phyloP scores from a whole-genome alignment of 1,284 basidiomycete species.

The Laetiporus sulphureus region DNA sequence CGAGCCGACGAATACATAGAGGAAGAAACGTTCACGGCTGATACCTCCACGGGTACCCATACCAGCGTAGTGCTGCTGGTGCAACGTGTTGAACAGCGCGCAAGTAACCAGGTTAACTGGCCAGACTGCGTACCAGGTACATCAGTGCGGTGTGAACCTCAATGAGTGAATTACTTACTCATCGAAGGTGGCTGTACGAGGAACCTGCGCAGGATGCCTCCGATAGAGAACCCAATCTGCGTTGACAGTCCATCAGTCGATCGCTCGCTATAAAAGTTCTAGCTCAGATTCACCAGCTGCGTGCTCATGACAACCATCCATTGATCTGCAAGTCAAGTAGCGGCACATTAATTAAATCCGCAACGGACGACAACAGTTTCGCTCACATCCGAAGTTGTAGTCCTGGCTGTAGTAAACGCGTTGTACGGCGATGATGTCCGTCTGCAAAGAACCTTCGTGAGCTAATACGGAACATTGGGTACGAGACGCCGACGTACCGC shows the following conservation, averaged over 20 bases:
- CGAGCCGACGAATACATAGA: conserved; percentile 33
- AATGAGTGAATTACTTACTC: conserved; percentile 35
- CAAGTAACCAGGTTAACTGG: conserved; percentile 55
- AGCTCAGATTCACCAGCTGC: conserved; percentile 34
- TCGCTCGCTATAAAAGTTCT: too few relatives aligned
- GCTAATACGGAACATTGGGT: not conserved
- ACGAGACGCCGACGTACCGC: conserved; percentile 27
- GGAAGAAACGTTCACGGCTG: conserved; percentile 46
- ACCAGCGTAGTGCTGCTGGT: conserved; percentile 47
- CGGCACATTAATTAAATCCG: not conserved
- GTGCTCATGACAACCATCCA: conserved; percentile 49
- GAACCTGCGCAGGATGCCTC: conserved; percentile 55
- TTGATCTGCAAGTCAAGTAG: conserved; percentile 47
- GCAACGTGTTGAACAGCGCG: conserved; percentile 55
- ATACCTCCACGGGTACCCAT: conserved; percentile 37
- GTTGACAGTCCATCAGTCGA: too few relatives aligned
- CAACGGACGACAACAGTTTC: not conserved
- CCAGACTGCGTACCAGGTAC: conserved; percentile 48
- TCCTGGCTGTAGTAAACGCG: conserved; percentile 46
- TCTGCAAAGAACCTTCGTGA: conserved; percentile 22
- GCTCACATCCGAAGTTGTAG: conserved; percentile 42
- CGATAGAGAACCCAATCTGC: conserved; percentile 59
- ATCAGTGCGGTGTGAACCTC: not conserved
- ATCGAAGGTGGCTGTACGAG: conserved; percentile 74
- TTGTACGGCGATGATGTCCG: conserved; percentile 61